Base-by-base conservation (phyloP, 2,329 filamentous ascomycete genomes). In the Aureobasidium sp. region DNA sequence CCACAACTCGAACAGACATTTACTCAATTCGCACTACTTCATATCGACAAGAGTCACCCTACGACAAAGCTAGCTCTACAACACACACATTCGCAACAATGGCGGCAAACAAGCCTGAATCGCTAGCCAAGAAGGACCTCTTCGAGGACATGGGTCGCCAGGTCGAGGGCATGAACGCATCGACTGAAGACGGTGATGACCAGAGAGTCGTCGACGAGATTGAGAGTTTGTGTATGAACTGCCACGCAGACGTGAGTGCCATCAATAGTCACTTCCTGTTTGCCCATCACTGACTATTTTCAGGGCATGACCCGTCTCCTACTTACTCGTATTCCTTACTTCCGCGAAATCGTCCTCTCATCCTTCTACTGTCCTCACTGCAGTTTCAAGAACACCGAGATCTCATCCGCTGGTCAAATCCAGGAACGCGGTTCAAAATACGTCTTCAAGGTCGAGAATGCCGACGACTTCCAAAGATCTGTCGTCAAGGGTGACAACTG, bases 261-360 rank as follows among this genome's bases (percentile, higher is more conserved):
- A 26, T 66, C 17, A 32, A 17, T 20, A 7, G 10, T 12, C 27
- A 17, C 34, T 2, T 41, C 15, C 5, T 15, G 26, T 39, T 37
- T 36, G 36, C 20, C 8, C 29, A 10, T 3, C 5, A 32, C 47
- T 61, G 9, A 61, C 27, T 27, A 2, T 23, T 2, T 15, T 6
- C 64, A 95, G 89, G 94, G 94, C 70, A 84, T 80, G 1, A 99
- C 94, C 15, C 84, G 88, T 63, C 84, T 99, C 26, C 85, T 99
- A 47, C 85, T 99, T 61, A 96, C 95, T 17, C 86, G 86, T 67
- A 97, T 99, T 62, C 94, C 94, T 17, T 97, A 91, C 82, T 99
- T 99, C 81, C 91, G 91, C 78, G 93, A 99, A 75, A 87, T 99
- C 66, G 91, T 99, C 70, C 85, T 99, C 75, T 96, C 97, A 87